Conservation (phyloP, 2,329 filamentous ascomycete genomes). For the Chaetomiaceae sp. region DNA sequence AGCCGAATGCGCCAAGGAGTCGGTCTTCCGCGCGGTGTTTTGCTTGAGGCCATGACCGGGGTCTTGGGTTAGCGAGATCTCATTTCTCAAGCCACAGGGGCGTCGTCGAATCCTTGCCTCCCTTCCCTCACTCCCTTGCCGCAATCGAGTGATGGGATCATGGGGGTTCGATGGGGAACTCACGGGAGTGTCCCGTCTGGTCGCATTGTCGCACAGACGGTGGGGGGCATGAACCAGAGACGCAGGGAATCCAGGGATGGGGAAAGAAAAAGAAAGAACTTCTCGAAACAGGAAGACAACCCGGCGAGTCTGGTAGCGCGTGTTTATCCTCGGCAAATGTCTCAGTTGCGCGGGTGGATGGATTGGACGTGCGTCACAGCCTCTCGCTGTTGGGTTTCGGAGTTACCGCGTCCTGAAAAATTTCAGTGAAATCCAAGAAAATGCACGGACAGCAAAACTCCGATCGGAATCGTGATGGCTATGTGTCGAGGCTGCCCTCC, state of each 20-base stretch:
- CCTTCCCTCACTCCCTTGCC: not conserved
- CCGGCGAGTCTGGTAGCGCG: not conserved
- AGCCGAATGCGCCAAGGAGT: no score
- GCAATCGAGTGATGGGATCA: not conserved
- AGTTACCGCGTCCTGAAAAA: not conserved
- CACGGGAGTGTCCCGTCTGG: no score
- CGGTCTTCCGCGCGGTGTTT: not conserved
- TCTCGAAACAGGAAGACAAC: not conserved
- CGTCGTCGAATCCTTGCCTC: not conserved
- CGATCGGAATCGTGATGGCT: not conserved
- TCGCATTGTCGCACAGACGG: not conserved
- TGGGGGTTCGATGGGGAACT: not conserved
- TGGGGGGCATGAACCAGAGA: not conserved
- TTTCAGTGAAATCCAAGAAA: no score
- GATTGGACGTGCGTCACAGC: not conserved
- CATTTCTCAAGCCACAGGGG: not conserved
- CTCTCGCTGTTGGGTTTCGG: not conserved
- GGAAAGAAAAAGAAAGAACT: not conserved
- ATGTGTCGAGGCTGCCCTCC: no score
- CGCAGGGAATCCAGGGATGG: no score
- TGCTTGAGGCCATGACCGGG: not conserved
- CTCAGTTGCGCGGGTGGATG: no score
- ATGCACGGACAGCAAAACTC: not conserved
- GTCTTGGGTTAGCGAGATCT: not conserved
- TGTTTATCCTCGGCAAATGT: not conserved